These are phyloP conservation scores for Vinca minor DNA, from an alignment of 257 asterid species.

Conservation along the genomic window DNA sequence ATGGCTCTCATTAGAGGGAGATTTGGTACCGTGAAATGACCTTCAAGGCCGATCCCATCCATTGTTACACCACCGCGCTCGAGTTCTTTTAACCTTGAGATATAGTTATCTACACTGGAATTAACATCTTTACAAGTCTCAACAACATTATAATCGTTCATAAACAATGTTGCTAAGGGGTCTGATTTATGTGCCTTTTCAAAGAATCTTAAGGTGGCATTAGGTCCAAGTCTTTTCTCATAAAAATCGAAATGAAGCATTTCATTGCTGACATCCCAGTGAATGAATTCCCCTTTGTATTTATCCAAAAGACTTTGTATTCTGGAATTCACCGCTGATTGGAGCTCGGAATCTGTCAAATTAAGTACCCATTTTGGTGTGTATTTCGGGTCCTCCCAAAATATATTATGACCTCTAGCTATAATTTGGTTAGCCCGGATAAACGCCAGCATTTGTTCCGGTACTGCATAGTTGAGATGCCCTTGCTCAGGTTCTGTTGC, in stretches of 20 bases:
- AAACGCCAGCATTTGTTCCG: conserved; percentile 49
- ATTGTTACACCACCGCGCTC: conserved; percentile 30
- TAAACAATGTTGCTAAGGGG: conserved; percentile 40
- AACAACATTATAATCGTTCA: conserved; percentile 44
- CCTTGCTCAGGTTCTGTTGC: conserved; percentile 45
- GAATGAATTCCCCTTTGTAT: conserved; percentile 50
- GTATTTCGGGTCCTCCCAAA: conserved; percentile 45
- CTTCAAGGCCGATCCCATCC: conserved; percentile 47
- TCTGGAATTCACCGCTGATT: conserved; percentile 33
- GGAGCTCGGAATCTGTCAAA: conserved; percentile 28
- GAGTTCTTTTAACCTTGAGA: conserved; percentile 33
- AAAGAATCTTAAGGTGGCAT: conserved; percentile 34
- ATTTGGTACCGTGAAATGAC: conserved; percentile 41
- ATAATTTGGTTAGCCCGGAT: conserved; percentile 32
- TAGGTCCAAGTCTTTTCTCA: conserved; percentile 35
- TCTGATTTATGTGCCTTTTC: conserved; percentile 33
- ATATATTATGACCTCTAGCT: conserved; percentile 58
- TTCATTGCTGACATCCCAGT: conserved; percentile 77
- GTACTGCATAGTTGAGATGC: conserved; percentile 40
- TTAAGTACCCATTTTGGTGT: conserved; percentile 45
- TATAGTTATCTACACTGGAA: conserved; percentile 37
- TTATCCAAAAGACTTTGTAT: conserved; percentile 38
- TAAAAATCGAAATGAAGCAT: conserved; percentile 55
- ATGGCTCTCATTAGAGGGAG: conserved; percentile 42
- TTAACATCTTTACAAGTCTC: conserved; percentile 40